Evolutionary conservation across 176 grass and related monocot genomes (phyloP).

Genomic region (Juncus inflexus): DNA sequence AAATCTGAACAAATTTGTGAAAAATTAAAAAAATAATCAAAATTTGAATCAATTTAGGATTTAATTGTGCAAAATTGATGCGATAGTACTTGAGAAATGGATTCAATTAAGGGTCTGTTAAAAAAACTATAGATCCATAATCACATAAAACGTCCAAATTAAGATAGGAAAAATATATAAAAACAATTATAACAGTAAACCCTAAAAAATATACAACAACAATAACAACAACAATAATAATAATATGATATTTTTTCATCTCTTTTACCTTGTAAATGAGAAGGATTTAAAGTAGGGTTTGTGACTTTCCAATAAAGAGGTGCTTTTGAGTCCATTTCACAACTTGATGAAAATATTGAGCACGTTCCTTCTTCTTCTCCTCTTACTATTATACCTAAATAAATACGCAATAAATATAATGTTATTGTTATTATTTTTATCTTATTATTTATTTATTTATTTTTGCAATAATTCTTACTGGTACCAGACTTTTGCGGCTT

Average conservation of each 20-base stretch:
- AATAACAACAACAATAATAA: no score
- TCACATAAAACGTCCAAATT: background rate
- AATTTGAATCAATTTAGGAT: background rate
- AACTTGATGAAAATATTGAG: conserved; percentile 19
- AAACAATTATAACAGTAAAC: background rate
- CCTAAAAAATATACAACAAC: background rate
- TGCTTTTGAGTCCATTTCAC: background rate
- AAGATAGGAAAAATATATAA: background rate
- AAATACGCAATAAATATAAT: background rate
- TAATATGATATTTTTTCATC: no score
- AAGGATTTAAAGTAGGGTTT: conserved; percentile 62
- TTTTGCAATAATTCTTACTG: no score
- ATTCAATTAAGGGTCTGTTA: no score
- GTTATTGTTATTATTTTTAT: no score
- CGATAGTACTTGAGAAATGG: no score
- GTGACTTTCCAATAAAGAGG: conserved; percentile 81
- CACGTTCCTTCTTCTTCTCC: conserved; percentile 25
- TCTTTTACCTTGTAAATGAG: conserved; percentile 53
- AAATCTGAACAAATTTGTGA: conserved; percentile 51
- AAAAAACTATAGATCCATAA: no score
- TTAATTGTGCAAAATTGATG: background rate
- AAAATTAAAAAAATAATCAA: conserved; percentile 24
- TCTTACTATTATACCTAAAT: conserved; percentile 17
- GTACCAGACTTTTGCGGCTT: no score
- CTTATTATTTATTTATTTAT: no score